These are phyloP conservation scores for Annulohypoxylon nitens DNA, from an alignment of 495 filamentous ascomycete genomes.

Conservation along the genomic window DNA sequence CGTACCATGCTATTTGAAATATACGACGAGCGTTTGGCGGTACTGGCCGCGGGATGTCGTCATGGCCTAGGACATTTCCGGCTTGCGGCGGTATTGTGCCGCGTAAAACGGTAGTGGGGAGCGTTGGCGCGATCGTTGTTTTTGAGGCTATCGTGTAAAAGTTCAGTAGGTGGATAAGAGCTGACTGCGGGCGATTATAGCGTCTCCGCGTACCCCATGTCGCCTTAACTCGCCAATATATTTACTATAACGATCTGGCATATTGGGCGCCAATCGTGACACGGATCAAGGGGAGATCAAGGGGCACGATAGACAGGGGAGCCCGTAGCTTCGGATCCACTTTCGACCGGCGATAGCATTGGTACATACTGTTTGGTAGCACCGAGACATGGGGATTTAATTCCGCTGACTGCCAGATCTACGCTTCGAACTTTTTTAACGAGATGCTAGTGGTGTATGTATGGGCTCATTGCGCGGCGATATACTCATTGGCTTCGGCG, in stretches of 20 bases:
- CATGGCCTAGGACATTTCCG: conserved; percentile 11
- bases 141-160: conserved; percentile 18
- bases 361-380: neutral
- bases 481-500: neutral
- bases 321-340: conserved; percentile 21
- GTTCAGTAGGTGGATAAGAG: conserved; percentile 6
- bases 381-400: conserved; percentile 22
- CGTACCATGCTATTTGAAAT: conserved; percentile 8
- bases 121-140: conserved; percentile 8
- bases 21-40: conserved; percentile 18
- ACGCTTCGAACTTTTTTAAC: neutral
- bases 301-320: conserved; percentile 9
- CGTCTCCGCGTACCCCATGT: conserved; percentile 22
- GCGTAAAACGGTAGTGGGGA: neutral
- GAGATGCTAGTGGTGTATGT: conserved; percentile 11
- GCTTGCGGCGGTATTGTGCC: conserved; percentile 13
- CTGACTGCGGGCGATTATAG: conserved; percentile 5
- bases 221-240: conserved; percentile 16
- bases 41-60: conserved; percentile 27
- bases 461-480: conserved; percentile 11
- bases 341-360: conserved; percentile 25
- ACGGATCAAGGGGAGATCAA: conserved; percentile 11
- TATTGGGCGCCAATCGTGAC: conserved; percentile 22
- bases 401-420: conserved; percentile 6
- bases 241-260: conserved; percentile 24